Conservation (phyloP, 2,329 filamentous ascomycete species). For the Botryotinia globosa region DNA sequence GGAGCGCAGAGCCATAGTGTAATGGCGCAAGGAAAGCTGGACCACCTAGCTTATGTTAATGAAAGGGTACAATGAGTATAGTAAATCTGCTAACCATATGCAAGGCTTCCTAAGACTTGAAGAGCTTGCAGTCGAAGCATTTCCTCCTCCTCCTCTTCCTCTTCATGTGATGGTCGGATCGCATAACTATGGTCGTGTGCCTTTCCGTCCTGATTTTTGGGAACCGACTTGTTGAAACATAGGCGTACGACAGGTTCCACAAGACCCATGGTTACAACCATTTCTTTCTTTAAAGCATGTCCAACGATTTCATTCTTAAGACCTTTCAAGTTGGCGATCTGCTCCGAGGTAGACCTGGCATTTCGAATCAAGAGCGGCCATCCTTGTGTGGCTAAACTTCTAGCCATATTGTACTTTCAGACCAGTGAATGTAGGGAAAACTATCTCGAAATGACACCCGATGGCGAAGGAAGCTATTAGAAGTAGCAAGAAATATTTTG, state of each 20-base stretch:
- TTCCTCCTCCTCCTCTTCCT: slow-evolving; percentile 67
- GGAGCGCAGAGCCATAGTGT: slow-evolving; percentile 63
- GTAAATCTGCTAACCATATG: slow-evolving; percentile 62
- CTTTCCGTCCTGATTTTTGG: slow-evolving; percentile 46
- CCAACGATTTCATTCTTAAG: slow-evolving; percentile 91
- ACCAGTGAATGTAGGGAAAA: background rate
- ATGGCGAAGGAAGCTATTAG: background rate
- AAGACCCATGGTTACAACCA: slow-evolving; percentile 69
- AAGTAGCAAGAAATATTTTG: background rate
- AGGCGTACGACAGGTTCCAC: slow-evolving; percentile 59
- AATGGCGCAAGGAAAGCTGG: slow-evolving; percentile 75
- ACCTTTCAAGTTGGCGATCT: slow-evolving; percentile 60
- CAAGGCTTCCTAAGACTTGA: slow-evolving; percentile 80
- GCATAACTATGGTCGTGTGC: slow-evolving; percentile 46
- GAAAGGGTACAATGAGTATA: slow-evolving; percentile 3
- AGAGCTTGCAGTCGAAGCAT: slow-evolving; percentile 73
- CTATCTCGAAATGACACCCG: background rate
- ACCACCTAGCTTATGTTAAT: slow-evolving; percentile 57
- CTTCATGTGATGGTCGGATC: slow-evolving; percentile 44
- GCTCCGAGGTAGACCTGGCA: slow-evolving; percentile 51
- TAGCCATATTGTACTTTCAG: slow-evolving; percentile 15
- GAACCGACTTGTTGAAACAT: slow-evolving; percentile 43
- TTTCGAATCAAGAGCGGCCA: slow-evolving; percentile 57
- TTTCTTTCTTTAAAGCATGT: slow-evolving; percentile 81
- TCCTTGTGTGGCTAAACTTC: slow-evolving; percentile 18